phyloP scores from a whole-genome alignment of 768 basidiomycete genomes.

The Tubosaeta sp. region DNA sequence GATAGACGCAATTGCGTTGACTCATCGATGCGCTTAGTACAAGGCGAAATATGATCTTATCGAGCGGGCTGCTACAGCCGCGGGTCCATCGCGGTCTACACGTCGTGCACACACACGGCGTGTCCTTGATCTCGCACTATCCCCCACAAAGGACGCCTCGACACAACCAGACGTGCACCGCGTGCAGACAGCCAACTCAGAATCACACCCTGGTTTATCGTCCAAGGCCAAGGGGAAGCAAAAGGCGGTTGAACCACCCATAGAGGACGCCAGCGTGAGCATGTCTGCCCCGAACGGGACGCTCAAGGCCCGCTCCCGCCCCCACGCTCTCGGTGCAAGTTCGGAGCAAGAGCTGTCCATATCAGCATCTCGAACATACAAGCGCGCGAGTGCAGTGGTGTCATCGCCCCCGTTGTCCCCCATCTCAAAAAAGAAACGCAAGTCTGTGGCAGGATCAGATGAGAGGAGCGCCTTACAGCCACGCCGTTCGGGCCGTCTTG shows the following conservation, averaged over 20 bases:
- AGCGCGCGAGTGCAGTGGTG: conserved; percentile 23
- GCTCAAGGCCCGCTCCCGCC: conserved; percentile 6
- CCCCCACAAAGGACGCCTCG: conserved; percentile 14
- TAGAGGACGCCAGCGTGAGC: conserved; percentile 6
- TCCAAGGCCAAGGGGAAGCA: conserved; percentile 32
- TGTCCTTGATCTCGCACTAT: conserved; percentile 39
- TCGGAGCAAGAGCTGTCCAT: conserved; percentile 6
- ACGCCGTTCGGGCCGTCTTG: conserved; percentile 21
- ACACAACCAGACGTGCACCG: conserved; percentile 12
- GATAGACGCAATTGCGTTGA: neutral
- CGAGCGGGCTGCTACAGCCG: conserved; percentile 37
- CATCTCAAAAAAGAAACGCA: conserved; percentile 25
- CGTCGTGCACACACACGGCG: conserved; percentile 56
- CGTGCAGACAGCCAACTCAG: conserved; percentile 3
- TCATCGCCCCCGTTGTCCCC: conserved; percentile 20
- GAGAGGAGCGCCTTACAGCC: conserved; percentile 6
- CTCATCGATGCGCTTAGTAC: conserved; percentile 38
- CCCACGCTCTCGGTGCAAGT: neutral
- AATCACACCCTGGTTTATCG: conserved; percentile 11
- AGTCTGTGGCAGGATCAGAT: conserved; percentile 6
- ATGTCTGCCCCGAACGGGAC: conserved; percentile 14
- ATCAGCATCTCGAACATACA: conserved; percentile 16
- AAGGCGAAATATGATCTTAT: conserved; percentile 61
- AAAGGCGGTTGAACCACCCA: conserved; percentile 19
- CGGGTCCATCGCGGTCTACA: conserved; percentile 55